These are phyloP conservation scores for Gymnopilus junonius DNA, from an alignment of 768 basidiomycete genomes.

Conservation along the genomic window DNA sequence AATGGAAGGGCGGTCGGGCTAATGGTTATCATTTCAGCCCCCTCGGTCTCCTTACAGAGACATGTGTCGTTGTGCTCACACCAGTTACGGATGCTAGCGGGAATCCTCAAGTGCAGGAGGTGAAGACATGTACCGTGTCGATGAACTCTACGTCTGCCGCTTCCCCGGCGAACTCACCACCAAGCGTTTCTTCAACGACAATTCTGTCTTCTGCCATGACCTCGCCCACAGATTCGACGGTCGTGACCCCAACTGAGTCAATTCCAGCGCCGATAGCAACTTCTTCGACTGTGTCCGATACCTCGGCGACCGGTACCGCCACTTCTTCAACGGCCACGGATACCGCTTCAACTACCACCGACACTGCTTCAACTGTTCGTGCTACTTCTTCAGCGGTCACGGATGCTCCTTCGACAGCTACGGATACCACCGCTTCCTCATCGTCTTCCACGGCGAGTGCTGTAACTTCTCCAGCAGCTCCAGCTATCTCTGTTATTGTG, in stretches of 20 bases:
- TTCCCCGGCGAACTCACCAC: conserved; percentile 16
- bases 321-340: conserved; percentile 11
- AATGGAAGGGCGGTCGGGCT: conserved; percentile 10
- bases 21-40: conserved; percentile 37
- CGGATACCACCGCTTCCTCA: conserved; percentile 1
- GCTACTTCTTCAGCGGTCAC: not conserved
- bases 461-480: conserved; percentile 20
- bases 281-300: conserved; percentile 6
- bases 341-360: conserved; percentile 9
- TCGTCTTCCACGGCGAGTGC: too few species aligned
- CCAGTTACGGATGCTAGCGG: conserved; percentile 56
- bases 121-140: conserved; percentile 53
- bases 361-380: conserved; percentile 4
- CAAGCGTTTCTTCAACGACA: conserved; percentile 11
- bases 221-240: not conserved
- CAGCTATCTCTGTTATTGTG: conserved; percentile 23
- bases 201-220: conserved; percentile 8
- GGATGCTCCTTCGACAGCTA: not conserved
- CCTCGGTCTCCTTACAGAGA: conserved; percentile 56
- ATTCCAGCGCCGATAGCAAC: conserved; percentile 6
- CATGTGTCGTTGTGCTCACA: conserved; percentile 62
- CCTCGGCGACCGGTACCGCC: conserved; percentile 1
- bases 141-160: conserved; percentile 31
- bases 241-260: not conserved
- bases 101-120: conserved; percentile 52